Percentiles rank a stretch among this genome's conserved stretches.
Conservation (phyloP, 768 basidiomycete genomes). For the Tulasnella sp. region DNA sequence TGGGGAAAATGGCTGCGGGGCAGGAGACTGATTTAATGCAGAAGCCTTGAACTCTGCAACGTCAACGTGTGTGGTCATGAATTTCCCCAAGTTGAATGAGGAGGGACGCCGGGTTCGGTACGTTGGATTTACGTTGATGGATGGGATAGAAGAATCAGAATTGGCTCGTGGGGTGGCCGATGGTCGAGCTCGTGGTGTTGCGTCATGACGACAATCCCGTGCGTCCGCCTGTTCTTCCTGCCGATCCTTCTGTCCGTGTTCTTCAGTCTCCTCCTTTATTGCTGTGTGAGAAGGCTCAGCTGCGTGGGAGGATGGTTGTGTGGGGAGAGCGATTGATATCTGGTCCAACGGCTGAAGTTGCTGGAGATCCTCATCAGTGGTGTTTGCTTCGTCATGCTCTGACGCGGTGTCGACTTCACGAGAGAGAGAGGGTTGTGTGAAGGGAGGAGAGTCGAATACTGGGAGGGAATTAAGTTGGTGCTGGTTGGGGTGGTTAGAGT, state of each 20-base stretch:
- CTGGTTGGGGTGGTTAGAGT: slow-evolving; percentile 16
- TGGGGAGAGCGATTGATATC: background rate
- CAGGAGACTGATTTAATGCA: slow-evolving; percentile 16
- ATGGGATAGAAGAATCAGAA: background rate
- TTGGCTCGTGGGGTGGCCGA: background rate
- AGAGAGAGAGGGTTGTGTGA: slow-evolving; percentile 4
- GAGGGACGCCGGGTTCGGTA: background rate
- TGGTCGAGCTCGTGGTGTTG: background rate
- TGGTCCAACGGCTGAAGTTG: background rate
- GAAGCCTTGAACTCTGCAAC: slow-evolving; percentile 23
- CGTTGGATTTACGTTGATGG: background rate
- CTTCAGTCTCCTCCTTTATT: background rate
- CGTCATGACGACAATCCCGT: slow-evolving; percentile 2
- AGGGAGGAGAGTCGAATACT: slow-evolving; percentile 27
- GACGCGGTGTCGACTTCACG: slow-evolving; percentile 18
- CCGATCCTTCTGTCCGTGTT: background rate
- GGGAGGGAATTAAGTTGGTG: slow-evolving; percentile 22
- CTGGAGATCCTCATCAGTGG: background rate
- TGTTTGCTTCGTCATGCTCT: slow-evolving; percentile 7
- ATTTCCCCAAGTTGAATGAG: slow-evolving; percentile 28
- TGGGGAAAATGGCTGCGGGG: background rate
- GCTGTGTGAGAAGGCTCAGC: background rate
- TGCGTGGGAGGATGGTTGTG: background rate
- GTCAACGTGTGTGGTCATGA: slow-evolving; percentile 38
- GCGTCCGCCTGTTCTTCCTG: background rate